Conservation (phyloP, 352 stramenopile species). For the Globisporangium ultimum region DNA sequence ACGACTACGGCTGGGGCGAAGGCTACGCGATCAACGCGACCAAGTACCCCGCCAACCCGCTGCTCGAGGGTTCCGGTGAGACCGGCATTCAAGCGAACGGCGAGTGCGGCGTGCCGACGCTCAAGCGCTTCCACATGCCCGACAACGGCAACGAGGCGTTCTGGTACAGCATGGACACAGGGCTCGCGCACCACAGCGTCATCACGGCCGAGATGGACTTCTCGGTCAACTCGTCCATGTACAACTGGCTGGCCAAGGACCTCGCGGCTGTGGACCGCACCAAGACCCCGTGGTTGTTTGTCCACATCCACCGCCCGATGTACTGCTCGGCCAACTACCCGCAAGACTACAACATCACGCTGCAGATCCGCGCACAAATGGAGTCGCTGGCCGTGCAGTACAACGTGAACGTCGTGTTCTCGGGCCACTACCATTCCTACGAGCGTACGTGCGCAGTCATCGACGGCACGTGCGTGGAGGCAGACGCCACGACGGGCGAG, state of each 20-base stretch:
- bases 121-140: constrained; percentile 74
- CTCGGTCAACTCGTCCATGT: constrained; percentile 27
- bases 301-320: constrained; percentile 48
- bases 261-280: constrained; percentile 40
- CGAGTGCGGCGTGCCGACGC: constrained; percentile 79
- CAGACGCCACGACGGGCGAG: constrained; percentile 11
- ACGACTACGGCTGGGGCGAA: constrained; percentile 42
- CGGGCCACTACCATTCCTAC: constrained; percentile 54
- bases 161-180: constrained; percentile 51
- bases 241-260: constrained; percentile 46
- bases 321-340: constrained; percentile 40
- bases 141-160: constrained; percentile 43
- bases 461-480: constrained; percentile 27
- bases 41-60: constrained; percentile 24
- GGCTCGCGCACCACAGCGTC: constrained; percentile 39
- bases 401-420: constrained; percentile 45
- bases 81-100: constrained; percentile 49
- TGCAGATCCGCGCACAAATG: constrained; percentile 32
- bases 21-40: constrained; percentile 19
- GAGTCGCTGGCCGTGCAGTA: constrained; percentile 40
- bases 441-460: constrained; percentile 48
- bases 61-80: constrained; percentile 26
- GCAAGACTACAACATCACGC: constrained; percentile 29
- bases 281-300: constrained; percentile 48
- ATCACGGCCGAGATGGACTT: constrained; percentile 50